Percentiles rank a stretch among this genome's conserved stretches.
phyloP scores from a whole-genome alignment of 768 basidiomycete species.

The Auriscalpium orientale region DNA sequence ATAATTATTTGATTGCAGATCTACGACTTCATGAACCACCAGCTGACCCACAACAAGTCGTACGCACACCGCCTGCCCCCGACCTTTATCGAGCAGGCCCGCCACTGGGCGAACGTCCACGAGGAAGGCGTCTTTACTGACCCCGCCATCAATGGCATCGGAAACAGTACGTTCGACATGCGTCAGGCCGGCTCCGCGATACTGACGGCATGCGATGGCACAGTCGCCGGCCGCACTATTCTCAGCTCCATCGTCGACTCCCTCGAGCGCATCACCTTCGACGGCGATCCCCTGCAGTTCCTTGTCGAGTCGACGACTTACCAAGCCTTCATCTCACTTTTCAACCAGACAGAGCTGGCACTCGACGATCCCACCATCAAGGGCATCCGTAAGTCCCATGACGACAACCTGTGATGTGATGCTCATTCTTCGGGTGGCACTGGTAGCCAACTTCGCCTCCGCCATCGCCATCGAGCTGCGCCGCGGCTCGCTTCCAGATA shows the following conservation, averaged over 20 bases:
- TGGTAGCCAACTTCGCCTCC: conserved; percentile 61
- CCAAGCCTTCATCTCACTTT: conserved; percentile 86
- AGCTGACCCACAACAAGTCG: conserved; percentile 75
- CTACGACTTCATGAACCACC: conserved; percentile 70
- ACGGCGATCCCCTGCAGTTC: conserved; percentile 73
- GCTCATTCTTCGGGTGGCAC: neutral
- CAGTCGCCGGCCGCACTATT: conserved; percentile 79
- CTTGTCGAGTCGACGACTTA: conserved; percentile 75
- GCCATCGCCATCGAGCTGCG: conserved; percentile 75
- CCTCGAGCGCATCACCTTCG: conserved; percentile 72
- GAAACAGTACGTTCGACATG: conserved; percentile 54
- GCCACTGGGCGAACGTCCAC: conserved; percentile 70
- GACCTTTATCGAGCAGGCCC: conserved; percentile 67
- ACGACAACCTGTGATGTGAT: neutral
- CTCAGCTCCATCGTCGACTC: conserved; percentile 64
- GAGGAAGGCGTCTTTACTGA: conserved; percentile 71
- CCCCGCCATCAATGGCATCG: conserved; percentile 52
- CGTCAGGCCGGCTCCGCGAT: neutral
- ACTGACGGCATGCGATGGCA: neutral
- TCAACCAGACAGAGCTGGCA: conserved; percentile 64
- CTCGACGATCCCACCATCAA: conserved; percentile 50
- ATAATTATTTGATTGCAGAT: conserved; percentile 35
- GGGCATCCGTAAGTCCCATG: conserved; percentile 53
- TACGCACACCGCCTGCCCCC: conserved; percentile 77
- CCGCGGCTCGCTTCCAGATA: conserved; percentile 64